Evolutionary conservation across 331 rosid species (phyloP), one percentile per base, ranked within the genome.

Genomic region (Ulmus americana): DNA sequence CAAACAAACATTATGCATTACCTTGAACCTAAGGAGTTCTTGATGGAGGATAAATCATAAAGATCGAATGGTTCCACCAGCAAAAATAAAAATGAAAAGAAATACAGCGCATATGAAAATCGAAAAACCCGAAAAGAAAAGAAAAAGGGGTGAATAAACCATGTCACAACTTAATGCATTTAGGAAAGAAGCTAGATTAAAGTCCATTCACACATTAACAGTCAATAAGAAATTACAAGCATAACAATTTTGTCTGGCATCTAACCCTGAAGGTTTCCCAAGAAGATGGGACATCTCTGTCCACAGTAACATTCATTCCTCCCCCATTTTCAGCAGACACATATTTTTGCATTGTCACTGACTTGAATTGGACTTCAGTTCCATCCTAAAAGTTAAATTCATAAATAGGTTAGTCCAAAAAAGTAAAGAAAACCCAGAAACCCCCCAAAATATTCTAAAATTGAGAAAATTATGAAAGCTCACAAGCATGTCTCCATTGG

Each of bases 251-350:
- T 53, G 56, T 38, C 39, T 22, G 44, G 45, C 63, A 76, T 57
- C 83, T 71, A 52, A 92, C 97, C 85, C 73, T 78, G 79, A 92
- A 86, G 78, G 89, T 85, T 81, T 88, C 95, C 96, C 96, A 92
- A n/a, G 86, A 84, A 79, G 97, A 92, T 18, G 95, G 65, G 10
- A 14, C 65, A 70, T 88, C 95, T 79, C 87, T 81, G 70, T 74
- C 77, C 69, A 86, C 89, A 1, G 89, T 77, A 54, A 91, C 89
- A 72, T 79, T 78, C 76, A 72, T 42, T 51, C 91, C 96, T 76
- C 96, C 97, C 8, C 90, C 91, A 82, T 92, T 83, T 35, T 92
- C 98, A 7, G 96, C 91, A 56, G 83, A 73, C 35, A 92, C 82
- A 79, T 82, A 83, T 76, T 86, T 86, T 82, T 86, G 89, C 79